Evolutionary conservation across 805 yeast species (phyloP), one percentile per base, ranked within the genome.

Genomic region (Huiozyma sinensis): DNA sequence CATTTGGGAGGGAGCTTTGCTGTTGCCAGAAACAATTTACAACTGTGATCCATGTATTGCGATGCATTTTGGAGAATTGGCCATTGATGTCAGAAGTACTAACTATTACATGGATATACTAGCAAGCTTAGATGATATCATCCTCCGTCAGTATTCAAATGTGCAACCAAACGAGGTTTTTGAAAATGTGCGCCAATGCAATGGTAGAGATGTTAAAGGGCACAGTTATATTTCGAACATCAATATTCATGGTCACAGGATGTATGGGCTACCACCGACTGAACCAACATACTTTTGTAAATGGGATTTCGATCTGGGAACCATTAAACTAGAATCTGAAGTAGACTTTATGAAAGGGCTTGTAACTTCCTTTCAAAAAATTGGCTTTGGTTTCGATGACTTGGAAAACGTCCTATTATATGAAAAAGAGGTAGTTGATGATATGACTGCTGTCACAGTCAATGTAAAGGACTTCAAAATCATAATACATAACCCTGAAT

Each of bases 31-130:
- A 10, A 74, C 79, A 46, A 61, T 87, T 7, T 89, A 85, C 56
- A 79, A 81, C 45, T 70, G 79, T 33, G 66, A 71, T 10, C 72
- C 82, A 0, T 81, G 79, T 55, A 53, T 83, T 24, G 77, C 82
- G 0, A 57, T 89, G 1, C 70, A 71, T 36, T 79, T 87, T 52
- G 79, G 80, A 24, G 68, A 72, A 13, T 66, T 89, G 37, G 86
- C 79, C 48, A 73, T 85, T 28, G 97, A 88, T 57, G 68, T 86
- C n/a, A 68, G 97, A 44, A 83, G 87, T 62, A 82, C 90, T 12
- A 84, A 87, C 53, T 92, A 83, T 61, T 92, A 90, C 57, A 89
- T 92, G 96, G 96, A 90, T 56, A 58, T 90, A 48, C 90, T 87
- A 55, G 83, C 82, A 1, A 78, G 84, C 50, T 33, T 58, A 38